Evolutionary conservation across 495 filamentous ascomycete species (phyloP), one percentile per base, ranked within the genome.

Genomic region (Xylaria venustula): DNA sequence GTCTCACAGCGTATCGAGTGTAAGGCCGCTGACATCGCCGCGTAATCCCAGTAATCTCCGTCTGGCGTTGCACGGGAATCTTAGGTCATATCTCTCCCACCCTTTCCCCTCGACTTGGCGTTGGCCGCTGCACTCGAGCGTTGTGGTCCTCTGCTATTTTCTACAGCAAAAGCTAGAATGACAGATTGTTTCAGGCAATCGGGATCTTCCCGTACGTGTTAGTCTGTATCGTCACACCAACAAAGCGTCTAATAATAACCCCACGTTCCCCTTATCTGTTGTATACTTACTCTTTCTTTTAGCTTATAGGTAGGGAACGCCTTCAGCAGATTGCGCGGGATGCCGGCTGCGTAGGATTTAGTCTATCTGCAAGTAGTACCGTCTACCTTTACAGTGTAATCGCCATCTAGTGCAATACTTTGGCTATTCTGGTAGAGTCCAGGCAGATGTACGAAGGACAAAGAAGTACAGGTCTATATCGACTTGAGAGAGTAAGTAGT

Each of bases 11-110:
- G n/a, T 20, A 7, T 15, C n/a, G n/a, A 26, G 19, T 47, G 20
- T 8, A 44, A 57, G 28, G 42, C 45, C 7, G 19, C 20, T 40
- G 20, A 14, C 42, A 47, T 57, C 30, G n/a, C 46, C 32, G 32
- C 15, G 15, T 6, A 58, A 47, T 48, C 44, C 44, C 46, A 8
- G 34, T 49, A 26, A 58, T 49, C 9, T 34, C 42, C 41, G 28
- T 19, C 28, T 40, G 44, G 32, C 17, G 54, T 48, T 58, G 45
- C 41, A 47, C 30, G 14, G 11, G 37, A 55, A 55, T 55, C 37
- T 55, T 44, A 55, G 37, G 40, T 55, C 53, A 55, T 55, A 30
- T 54, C 9, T 17, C 19, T 22, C 36, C 20, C 7, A 19, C 23
- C 41, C n/a, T 28, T 22, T 7, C 15, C 1, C 7, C 9, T 15